Evolutionary conservation across 257 asterid species (phyloP), one percentile per base, ranked within the genome.

Genomic region (Osmanthus fragrans): DNA sequence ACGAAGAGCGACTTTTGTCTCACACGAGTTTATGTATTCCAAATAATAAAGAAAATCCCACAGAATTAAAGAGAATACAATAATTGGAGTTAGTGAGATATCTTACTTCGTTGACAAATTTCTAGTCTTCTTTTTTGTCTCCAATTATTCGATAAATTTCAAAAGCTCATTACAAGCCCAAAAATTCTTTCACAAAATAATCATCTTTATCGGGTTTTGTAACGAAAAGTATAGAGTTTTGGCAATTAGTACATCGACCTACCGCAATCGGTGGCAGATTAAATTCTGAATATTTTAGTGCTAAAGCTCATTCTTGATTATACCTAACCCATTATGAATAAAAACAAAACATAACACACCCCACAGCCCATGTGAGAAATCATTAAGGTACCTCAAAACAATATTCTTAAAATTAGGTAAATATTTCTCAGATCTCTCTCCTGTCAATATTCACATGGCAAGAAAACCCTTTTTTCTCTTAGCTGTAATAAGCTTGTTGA

Each of bases 281-380:
- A 8, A 7, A 8, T 7, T 60, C 64, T 60, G 27, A 60, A 60
- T 56, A 19, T n/a, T 58, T 60, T n/a, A 25, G 32, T 60, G 12
- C 7, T 7, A 60, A 25, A 7, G 12, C 27, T 63, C 33, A 63
- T 63, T 11, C 69, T 23, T 71, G 75, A 82, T 63, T 71, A 15
- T 54, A 65, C 81, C 83, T 49, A 79, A 75, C 42, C 83, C 78
- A 74, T 25, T 63, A 45, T 51, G 23, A 70, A 30, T 71, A 79
- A 82, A 54, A 58, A 47, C 72, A 29, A 15, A 13, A 49, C 79
- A 70, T 27, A 23, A 66, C 58, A 49, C 76, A 45, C 83, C 83
- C 84, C 88, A 79, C 82, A 71, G 42, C 71, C 80, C 79, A 79
- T 81, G 84, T 82, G 80, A 70, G 49, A 30, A 72, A 51, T 74